phyloP scores from a whole-genome alignment of 345 rosid species.

The Populus davidiana region DNA sequence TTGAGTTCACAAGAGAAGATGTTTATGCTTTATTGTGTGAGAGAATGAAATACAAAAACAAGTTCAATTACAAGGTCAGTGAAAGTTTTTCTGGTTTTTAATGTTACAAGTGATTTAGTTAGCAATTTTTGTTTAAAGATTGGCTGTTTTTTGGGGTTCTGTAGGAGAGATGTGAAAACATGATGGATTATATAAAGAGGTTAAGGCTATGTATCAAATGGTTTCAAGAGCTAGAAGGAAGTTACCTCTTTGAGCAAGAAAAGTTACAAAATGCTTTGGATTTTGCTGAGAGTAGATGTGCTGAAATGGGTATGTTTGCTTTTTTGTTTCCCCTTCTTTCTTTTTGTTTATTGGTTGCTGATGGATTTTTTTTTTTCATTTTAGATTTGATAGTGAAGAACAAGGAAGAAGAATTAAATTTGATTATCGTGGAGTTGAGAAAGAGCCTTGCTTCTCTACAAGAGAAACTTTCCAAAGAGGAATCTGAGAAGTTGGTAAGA shows the following conservation, averaged over 20 bases:
- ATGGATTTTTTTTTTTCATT: conserved; percentile 15
- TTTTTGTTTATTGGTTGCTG: conserved; percentile 1
- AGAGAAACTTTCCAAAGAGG: conserved; percentile 75
- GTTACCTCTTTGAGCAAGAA: conserved; percentile 78
- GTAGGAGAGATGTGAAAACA: conserved; percentile 93
- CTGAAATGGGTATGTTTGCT: conserved; percentile 67
- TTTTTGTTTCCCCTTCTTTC: neutral
- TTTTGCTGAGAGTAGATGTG: conserved; percentile 61
- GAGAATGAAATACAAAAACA: conserved; percentile 38
- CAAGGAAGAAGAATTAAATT: conserved; percentile 88
- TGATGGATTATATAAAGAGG: conserved; percentile 88
- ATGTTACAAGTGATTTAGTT: conserved; percentile 4
- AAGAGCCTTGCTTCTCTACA: conserved; percentile 71
- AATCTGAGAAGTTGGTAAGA: conserved; percentile 81
- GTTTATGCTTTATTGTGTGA: conserved; percentile 38
- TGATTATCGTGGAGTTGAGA: conserved; percentile 80
- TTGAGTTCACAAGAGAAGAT: conserved; percentile 47
- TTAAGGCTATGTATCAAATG: conserved; percentile 90
- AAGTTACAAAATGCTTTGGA: conserved; percentile 66
- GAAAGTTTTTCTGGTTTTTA: neutral
- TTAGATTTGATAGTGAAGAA: conserved; percentile 65
- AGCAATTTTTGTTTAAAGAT: conserved; percentile 10
- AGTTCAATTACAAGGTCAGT: conserved; percentile 81
- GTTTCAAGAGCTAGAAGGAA: conserved; percentile 93
- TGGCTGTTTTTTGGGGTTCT: conserved; percentile 19